Percentiles rank a stretch among this genome's conserved stretches.
phyloP scores from a whole-genome alignment of 2,329 filamentous ascomycete genomes.

The Alternaria arbusti region DNA sequence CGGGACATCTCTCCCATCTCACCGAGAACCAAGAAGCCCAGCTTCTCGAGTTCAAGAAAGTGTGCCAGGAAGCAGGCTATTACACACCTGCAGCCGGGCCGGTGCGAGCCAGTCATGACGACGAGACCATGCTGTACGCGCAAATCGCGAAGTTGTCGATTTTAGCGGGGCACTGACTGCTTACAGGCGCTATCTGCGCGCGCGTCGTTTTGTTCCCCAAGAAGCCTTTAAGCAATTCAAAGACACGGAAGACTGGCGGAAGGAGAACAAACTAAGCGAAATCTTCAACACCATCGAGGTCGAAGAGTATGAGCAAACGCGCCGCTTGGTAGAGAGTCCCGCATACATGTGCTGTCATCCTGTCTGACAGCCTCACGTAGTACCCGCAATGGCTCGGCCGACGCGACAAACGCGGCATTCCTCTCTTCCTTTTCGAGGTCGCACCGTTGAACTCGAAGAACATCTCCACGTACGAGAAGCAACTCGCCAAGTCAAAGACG shows the following conservation, averaged over 20 bases:
- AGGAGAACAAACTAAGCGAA: conserved; percentile 75
- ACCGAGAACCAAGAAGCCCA: conserved; percentile 70
- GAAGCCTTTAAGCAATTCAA: conserved; percentile 85
- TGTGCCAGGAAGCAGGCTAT: conserved; percentile 69
- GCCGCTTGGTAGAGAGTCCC: conserved; percentile 67
- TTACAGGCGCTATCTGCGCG: conserved; percentile 80
- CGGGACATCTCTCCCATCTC: conserved; percentile 82
- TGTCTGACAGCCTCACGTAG: conserved; percentile 53
- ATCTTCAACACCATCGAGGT: conserved; percentile 88
- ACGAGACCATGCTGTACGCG: conserved; percentile 72
- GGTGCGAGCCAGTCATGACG: conserved; percentile 68
- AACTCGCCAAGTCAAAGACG: conserved; percentile 60
- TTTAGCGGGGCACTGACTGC: conserved; percentile 32
- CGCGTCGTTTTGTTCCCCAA: conserved; percentile 77
- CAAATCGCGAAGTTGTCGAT: conserved; percentile 4
- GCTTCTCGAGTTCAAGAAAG: conserved; percentile 73
- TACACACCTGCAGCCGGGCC: conserved; percentile 59
- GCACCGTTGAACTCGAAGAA: conserved; percentile 81
- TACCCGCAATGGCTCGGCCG: conserved; percentile 96
- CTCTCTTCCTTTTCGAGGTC: conserved; percentile 90
- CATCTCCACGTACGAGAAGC: conserved; percentile 78
- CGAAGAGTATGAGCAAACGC: conserved; percentile 80
- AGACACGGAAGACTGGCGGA: conserved; percentile 87
- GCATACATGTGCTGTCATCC: conserved; percentile 1
- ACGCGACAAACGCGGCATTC: conserved; percentile 87